These are phyloP conservation scores for Erodium chrysanthum DNA, from an alignment of 441 rosid species.

Conservation along the genomic window DNA sequence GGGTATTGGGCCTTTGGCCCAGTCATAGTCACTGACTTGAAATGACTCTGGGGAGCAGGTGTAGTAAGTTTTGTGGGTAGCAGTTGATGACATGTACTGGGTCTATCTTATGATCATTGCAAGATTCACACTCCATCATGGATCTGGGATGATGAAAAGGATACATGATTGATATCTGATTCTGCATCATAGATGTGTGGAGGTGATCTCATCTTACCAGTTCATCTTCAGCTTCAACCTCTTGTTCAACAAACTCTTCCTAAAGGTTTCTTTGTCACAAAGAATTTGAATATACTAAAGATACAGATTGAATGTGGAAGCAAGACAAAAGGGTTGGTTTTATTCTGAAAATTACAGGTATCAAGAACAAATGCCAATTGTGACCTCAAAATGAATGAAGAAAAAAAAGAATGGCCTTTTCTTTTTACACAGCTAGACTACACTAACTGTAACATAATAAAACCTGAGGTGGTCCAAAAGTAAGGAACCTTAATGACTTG, in stretches of 20 bases:
- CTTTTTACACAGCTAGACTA: constrained; percentile 24
- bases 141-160: no score
- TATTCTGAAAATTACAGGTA: constrained; percentile 30
- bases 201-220: no score
- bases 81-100: no score
- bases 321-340: constrained; percentile 24
- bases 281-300: not conserved
- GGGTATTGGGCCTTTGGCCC: no score
- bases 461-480: constrained; percentile 15
- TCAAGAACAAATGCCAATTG: constrained; percentile 23
- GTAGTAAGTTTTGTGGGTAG: no score
- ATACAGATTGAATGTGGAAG: not conserved
- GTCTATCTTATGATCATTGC: no score
- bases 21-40: no score
- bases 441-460: constrained; percentile 9
- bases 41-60: no score
- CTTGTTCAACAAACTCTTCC: not conserved
- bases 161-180: no score
- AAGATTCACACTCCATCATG: no score
- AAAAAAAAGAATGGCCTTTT: constrained; percentile 36
- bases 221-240: no score
- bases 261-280: not conserved
- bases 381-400: constrained; percentile 27
- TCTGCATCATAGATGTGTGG: no score
- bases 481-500: not conserved